These are phyloP conservation scores for Bruguiera hainesii DNA, from an alignment of 441 rosid genomes.

Conservation along the genomic window DNA sequence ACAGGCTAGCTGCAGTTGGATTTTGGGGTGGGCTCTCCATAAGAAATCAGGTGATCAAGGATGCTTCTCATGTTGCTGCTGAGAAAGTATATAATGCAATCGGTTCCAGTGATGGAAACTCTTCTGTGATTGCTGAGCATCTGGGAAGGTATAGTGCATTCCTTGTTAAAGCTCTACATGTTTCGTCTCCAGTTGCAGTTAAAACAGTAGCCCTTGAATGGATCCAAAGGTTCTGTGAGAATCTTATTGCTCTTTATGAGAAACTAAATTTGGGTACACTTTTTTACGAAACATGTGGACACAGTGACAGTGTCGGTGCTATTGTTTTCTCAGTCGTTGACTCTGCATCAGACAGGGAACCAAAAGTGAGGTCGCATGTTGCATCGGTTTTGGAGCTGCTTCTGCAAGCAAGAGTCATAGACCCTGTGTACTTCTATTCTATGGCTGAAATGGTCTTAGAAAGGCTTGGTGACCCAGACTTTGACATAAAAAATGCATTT, in stretches of 20 bases:
- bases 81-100: slow-evolving; percentile 30
- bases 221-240: slow-evolving; percentile 70
- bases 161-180: slow-evolving; percentile 59
- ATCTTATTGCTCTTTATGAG: slow-evolving; percentile 46
- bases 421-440: slow-evolving; percentile 56
- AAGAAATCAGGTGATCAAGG: slow-evolving; percentile 32
- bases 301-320: slow-evolving; percentile 42
- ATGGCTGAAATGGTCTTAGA: slow-evolving; percentile 67
- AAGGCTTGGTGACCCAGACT: slow-evolving; percentile 86
- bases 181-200: slow-evolving; percentile 69
- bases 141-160: slow-evolving; percentile 50
- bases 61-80: slow-evolving; percentile 35
- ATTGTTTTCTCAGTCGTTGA: slow-evolving; percentile 61
- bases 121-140: slow-evolving; percentile 54
- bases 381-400: slow-evolving; percentile 77
- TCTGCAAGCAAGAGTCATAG: slow-evolving; percentile 65
- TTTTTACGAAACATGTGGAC: slow-evolving; percentile 51
- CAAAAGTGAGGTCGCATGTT: slow-evolving; percentile 73
- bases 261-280: slow-evolving; percentile 33
- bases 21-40: slow-evolving; percentile 60
- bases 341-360: slow-evolving; percentile 86
- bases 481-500: slow-evolving; percentile 61
- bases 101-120: slow-evolving; percentile 30
- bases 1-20: slow-evolving; percentile 66
- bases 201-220: slow-evolving; percentile 71